Evolutionary conservation across 148 eudicot species (phyloP).

Genomic region (Persicaria tinctoria): DNA sequence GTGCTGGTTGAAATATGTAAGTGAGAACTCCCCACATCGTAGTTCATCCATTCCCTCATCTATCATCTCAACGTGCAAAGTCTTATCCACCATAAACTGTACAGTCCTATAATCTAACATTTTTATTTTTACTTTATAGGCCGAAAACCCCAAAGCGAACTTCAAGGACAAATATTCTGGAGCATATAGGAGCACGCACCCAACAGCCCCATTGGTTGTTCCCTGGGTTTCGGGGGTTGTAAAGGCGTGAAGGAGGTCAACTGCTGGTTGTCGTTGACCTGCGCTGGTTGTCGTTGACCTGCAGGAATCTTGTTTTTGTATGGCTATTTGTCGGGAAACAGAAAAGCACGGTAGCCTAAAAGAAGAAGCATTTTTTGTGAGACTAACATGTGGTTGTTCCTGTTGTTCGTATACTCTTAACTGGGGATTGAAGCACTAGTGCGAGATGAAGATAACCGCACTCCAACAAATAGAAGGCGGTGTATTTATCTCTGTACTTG

Average conservation of each 20-base stretch:
- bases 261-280: neutral
- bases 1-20: slow-evolving; percentile 97
- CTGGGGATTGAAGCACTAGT: neutral
- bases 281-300: neutral
- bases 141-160: slow-evolving; percentile 57
- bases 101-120: neutral
- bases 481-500: slow-evolving; percentile 1
- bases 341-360: neutral
- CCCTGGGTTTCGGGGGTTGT: slow-evolving; percentile 91
- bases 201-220: slow-evolving; percentile 63
- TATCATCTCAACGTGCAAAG: neutral
- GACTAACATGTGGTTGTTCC: neutral
- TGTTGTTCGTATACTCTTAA: neutral
- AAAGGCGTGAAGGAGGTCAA: slow-evolving; percentile 16
- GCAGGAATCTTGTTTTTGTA: neutral
- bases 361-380: neutral
- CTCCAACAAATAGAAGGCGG: neutral
- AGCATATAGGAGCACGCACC: slow-evolving; percentile 58
- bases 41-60: neutral
- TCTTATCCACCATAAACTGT: neutral
- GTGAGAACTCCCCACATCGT: slow-evolving; percentile 11
- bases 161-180: slow-evolving; percentile 81
- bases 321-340: neutral
- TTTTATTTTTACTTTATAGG: slow-evolving; percentile 35
- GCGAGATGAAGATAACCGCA: neutral